Evolutionary conservation across 2,329 filamentous ascomycete genomes (phyloP).

Genomic region (Nigrospora osmanthi): DNA sequence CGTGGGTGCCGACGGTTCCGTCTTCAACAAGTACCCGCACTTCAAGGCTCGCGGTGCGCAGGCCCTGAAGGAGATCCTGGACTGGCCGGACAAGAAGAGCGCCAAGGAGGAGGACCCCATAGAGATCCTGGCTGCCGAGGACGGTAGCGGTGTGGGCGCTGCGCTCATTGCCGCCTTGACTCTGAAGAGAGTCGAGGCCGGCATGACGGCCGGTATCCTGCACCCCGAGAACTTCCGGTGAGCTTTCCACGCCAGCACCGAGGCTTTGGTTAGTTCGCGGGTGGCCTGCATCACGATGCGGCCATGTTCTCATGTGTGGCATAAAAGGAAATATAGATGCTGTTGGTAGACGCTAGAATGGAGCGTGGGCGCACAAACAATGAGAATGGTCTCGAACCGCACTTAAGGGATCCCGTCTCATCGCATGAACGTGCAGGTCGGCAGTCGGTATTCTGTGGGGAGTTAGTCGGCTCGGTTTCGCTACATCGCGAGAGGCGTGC

Average conservation of each 20-base stretch:
- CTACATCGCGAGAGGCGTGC: neutral
- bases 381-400: neutral
- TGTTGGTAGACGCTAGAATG: neutral
- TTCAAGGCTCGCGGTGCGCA: constrained; percentile 90
- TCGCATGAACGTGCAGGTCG: constrained; percentile 66
- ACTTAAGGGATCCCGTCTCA: constrained; percentile 24
- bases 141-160: constrained; percentile 94
- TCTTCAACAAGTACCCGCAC: constrained; percentile 99
- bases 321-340: neutral
- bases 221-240: constrained; percentile 56
- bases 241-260: neutral
- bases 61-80: constrained; percentile 88
- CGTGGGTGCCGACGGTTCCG: constrained; percentile 91
- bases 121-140: constrained; percentile 82
- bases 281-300: no score
- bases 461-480: constrained; percentile 8
- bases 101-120: constrained; percentile 76
- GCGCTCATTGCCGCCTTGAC: constrained; percentile 80
- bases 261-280: neutral
- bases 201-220: constrained; percentile 56
- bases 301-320: no score
- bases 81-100: constrained; percentile 71
- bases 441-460: constrained; percentile 58
- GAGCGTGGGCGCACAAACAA: neutral
- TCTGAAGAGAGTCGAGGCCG: constrained; percentile 54